These are phyloP conservation scores for Aspergillus chevalieri DNA, from an alignment of 2,329 filamentous ascomycete species.

Conservation along the genomic window DNA sequence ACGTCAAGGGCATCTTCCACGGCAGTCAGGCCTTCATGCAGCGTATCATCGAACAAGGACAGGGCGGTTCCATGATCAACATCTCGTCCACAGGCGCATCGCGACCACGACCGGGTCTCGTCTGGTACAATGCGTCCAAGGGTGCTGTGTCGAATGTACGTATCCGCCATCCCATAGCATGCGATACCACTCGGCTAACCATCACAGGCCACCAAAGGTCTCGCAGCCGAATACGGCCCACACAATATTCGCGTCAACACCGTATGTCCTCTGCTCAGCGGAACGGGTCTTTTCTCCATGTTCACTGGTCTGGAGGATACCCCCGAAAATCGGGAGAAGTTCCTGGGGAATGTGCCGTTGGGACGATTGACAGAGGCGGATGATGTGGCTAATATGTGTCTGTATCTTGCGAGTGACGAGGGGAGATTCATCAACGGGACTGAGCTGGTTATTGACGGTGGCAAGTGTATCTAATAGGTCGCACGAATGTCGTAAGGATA, in stretches of 20 bases:
- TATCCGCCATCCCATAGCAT: not conserved
- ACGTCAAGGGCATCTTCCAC: slow-evolving; percentile 39
- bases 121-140: slow-evolving; percentile 44
- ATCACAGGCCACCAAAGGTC: slow-evolving; percentile 54
- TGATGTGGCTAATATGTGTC: slow-evolving; percentile 65
- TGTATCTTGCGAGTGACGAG: slow-evolving; percentile 66
- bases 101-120: slow-evolving; percentile 38
- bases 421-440: slow-evolving; percentile 65
- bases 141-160: slow-evolving; percentile 40
- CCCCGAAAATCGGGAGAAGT: slow-evolving; percentile 40
- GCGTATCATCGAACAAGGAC: slow-evolving; percentile 32
- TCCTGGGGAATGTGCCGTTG: slow-evolving; percentile 40
- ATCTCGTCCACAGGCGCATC: slow-evolving; percentile 39
- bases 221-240: slow-evolving; percentile 68
- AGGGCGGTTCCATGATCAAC: slow-evolving; percentile 40
- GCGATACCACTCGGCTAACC: not conserved
- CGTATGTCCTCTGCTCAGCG: slow-evolving; percentile 52
- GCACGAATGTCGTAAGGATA: not conserved
- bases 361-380: slow-evolving; percentile 40
- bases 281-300: slow-evolving; percentile 55
- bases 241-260: slow-evolving; percentile 48
- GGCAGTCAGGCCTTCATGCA: slow-evolving; percentile 30
- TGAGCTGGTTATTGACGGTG: slow-evolving; percentile 61
- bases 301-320: slow-evolving; percentile 39
- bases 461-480: slow-evolving; percentile 33